Percentiles rank a stretch among this genome's conserved stretches.
Conservation (phyloP, 306 rosid species). For the Vicia villosa region DNA sequence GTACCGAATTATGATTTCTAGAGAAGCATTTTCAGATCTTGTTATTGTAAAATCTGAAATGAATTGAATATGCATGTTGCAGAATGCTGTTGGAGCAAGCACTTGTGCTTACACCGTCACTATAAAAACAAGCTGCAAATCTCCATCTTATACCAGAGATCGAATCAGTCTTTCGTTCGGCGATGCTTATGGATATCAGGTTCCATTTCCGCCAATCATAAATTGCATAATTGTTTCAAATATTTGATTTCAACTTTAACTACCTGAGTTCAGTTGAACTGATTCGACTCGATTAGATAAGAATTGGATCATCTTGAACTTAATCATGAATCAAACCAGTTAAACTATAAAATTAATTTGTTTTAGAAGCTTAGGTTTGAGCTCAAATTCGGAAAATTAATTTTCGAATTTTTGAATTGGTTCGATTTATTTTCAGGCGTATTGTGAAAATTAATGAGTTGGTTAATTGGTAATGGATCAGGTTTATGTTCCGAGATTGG, state of each 20-base stretch:
- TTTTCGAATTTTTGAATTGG: too few species aligned
- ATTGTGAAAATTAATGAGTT: neutral
- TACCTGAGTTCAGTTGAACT: too few species aligned
- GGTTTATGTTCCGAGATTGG: constrained; percentile 76
- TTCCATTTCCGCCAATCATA: constrained; percentile 11
- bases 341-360: too few species aligned
- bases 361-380: too few species aligned
- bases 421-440: too few species aligned
- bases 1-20: constrained; percentile 23
- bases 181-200: constrained; percentile 92
- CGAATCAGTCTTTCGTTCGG: constrained; percentile 79
- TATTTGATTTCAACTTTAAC: too few species aligned
- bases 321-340: too few species aligned
- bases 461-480: neutral
- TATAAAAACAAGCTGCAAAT: constrained; percentile 76
- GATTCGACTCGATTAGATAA: too few species aligned
- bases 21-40: constrained; percentile 3
- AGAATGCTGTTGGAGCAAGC: constrained; percentile 47
- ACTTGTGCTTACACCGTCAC: constrained; percentile 61
- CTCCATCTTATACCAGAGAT: constrained; percentile 74
- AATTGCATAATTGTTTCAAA: too few species aligned
- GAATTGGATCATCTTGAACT: too few species aligned
- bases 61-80: constrained; percentile 24
- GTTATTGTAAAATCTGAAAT: constrained; percentile 13
- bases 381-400: too few species aligned